Percentiles rank a stretch among this genome's conserved stretches.
phyloP scores from a whole-genome alignment of 2,329 filamentous ascomycete species.

The Microcera coccophila region DNA sequence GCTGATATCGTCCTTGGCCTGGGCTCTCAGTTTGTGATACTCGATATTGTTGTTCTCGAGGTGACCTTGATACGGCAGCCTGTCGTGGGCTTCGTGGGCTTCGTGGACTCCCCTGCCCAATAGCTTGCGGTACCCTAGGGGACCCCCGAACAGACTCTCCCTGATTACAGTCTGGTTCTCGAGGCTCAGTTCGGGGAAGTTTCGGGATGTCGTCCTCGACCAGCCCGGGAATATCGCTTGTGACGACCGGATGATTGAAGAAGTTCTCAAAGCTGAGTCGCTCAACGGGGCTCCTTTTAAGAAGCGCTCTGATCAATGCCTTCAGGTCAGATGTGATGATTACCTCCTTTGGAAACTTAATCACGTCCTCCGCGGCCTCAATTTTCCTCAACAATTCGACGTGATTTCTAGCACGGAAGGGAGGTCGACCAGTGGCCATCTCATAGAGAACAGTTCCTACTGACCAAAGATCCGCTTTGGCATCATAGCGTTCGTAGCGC shows the following conservation, averaged over 20 bases:
- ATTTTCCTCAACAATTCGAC: slow-evolving; percentile 92
- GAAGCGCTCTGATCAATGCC: slow-evolving; percentile 68
- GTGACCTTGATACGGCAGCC: slow-evolving; percentile 34
- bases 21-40: slow-evolving; percentile 45
- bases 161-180: slow-evolving; percentile 35
- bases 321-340: slow-evolving; percentile 74
- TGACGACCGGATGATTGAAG: slow-evolving; percentile 71
- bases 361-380: slow-evolving; percentile 79
- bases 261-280: slow-evolving; percentile 82
- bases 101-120: slow-evolving; percentile 33
- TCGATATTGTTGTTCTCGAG: slow-evolving; percentile 39
- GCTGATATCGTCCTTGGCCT: slow-evolving; percentile 35
- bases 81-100: too few species aligned
- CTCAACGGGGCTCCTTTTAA: slow-evolving; percentile 83
- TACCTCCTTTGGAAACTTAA: slow-evolving; percentile 74
- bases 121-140: slow-evolving; percentile 33
- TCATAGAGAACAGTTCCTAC: slow-evolving; percentile 94
- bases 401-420: slow-evolving; percentile 89
- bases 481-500: slow-evolving; percentile 94
- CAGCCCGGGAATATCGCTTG: slow-evolving; percentile 71
- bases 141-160: slow-evolving; percentile 27
- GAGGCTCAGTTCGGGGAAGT: slow-evolving; percentile 35
- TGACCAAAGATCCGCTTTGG: slow-evolving; percentile 96
- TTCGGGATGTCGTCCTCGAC: slow-evolving; percentile 69
- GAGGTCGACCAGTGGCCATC: slow-evolving; percentile 86